A percentile compares a stretch with the other conserved stretches of the same genome.
Evolutionary conservation across 371 early-diverging fungal genomes (phyloP).

Genomic region (Apophysomyces trapeziformis): DNA sequence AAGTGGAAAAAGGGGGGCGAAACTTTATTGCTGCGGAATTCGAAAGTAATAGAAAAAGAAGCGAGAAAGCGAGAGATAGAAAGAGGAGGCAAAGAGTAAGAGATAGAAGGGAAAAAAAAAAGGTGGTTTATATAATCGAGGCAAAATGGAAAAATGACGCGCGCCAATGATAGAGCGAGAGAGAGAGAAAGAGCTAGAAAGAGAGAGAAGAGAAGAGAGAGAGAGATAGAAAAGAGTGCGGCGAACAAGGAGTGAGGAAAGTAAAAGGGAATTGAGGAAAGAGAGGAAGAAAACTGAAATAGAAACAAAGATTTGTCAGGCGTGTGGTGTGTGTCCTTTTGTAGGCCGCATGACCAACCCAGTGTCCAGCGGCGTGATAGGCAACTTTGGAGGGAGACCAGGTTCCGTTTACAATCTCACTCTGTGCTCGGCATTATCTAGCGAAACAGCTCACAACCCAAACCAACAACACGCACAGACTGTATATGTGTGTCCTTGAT

Average conservation of each 20-base stretch:
- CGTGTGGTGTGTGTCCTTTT: slow-evolving; percentile 11
- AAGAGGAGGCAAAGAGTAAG: neutral
- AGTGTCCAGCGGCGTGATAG: slow-evolving; percentile 10
- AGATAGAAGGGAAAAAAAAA: neutral
- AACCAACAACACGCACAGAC: slow-evolving; percentile 5
- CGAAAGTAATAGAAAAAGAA: neutral
- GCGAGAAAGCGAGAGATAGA: neutral
- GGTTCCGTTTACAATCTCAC: slow-evolving; percentile 11
- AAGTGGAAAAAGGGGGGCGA: neutral
- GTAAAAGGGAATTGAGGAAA: neutral
- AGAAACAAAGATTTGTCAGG: slow-evolving; percentile 11
- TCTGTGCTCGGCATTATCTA: slow-evolving; percentile 12
- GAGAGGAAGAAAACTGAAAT: slow-evolving; percentile 9
- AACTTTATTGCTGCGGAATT: slow-evolving; percentile 10
- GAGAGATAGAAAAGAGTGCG: neutral
- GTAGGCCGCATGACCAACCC: slow-evolving; percentile 12
- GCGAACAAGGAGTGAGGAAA: slow-evolving; percentile 1
- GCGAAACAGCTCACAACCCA: neutral
- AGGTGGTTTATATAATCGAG: slow-evolving; percentile 7
- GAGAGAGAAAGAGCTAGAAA: neutral
- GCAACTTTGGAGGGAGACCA: slow-evolving; percentile 11
- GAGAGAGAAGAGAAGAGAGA: neutral
- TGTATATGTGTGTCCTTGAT: neutral
- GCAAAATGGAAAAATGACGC: too few species aligned
- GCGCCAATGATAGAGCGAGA: neutral